A percentile compares a stretch with the other conserved stretches of the same genome.
Conservation (phyloP, 2,329 filamentous ascomycete species). For the Exophiala viscosa region DNA sequence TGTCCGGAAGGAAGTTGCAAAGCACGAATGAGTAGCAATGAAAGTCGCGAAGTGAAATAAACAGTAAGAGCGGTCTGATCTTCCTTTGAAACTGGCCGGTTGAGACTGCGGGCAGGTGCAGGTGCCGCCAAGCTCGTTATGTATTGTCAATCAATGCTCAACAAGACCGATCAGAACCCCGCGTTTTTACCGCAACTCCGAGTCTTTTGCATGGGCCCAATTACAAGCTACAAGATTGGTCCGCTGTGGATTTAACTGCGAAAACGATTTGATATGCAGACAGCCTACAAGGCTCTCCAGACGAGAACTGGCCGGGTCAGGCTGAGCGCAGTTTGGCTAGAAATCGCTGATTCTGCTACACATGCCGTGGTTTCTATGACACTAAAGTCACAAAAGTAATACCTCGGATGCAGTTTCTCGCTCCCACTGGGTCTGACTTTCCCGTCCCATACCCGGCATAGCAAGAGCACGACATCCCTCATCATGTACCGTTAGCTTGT, state of each 20-base stretch:
- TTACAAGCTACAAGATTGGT: too few species aligned
- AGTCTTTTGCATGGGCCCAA: too few species aligned
- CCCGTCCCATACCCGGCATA: too few species aligned
- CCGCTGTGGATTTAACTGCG: too few species aligned
- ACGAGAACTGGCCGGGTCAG: constrained; percentile 22
- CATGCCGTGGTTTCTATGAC: not conserved
- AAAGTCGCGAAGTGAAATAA: constrained; percentile 3
- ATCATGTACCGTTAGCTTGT: too few species aligned
- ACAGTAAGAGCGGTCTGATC: constrained; percentile 15
- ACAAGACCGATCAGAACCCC: too few species aligned
- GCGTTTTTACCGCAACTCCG: too few species aligned
- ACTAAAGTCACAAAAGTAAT: not conserved
- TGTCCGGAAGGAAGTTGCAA: not conserved
- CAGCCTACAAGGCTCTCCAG: constrained; percentile 1
- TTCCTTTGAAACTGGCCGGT: not conserved
- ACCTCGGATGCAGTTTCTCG: not conserved
- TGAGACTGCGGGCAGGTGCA: too few species aligned
- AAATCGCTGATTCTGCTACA: not conserved
- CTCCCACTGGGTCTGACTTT: not conserved
- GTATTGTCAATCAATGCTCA: too few species aligned
- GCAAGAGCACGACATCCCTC: too few species aligned
- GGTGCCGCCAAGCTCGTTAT: not conserved
- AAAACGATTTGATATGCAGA: not conserved
- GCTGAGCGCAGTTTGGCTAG: constrained; percentile 6
- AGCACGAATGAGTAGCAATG: constrained; percentile 1